These are phyloP conservation scores for Begonia fuchsioides DNA, from an alignment of 306 rosid species.

Conservation along the genomic window DNA sequence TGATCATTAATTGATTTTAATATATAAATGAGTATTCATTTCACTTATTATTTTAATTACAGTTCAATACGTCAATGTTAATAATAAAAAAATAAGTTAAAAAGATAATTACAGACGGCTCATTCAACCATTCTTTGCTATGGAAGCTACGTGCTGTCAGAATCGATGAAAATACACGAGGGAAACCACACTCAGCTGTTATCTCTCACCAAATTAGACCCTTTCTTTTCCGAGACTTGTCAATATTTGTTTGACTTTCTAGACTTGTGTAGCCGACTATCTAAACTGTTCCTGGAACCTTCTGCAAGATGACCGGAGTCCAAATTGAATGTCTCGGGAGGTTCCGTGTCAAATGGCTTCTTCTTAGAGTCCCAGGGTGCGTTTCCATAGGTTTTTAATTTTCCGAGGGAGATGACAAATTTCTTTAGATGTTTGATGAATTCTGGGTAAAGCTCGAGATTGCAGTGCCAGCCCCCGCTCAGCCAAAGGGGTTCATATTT, in stretches of 20 bases:
- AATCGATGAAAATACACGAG: too few relatives aligned
- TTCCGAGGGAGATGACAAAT: conserved; percentile 71
- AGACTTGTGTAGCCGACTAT: conserved; percentile 83
- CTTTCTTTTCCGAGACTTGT: conserved; percentile 74
- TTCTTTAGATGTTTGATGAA: conserved; percentile 90
- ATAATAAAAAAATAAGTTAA: too few relatives aligned
- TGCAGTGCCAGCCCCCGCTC: conserved; percentile 86
- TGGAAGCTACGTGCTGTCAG: not conserved
- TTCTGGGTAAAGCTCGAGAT: conserved; percentile 87
- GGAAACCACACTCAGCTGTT: not conserved
- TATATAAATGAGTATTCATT: too few relatives aligned
- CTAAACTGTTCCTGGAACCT: conserved; percentile 94
- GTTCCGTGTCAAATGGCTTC: conserved; percentile 45
- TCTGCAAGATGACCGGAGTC: conserved; percentile 59
- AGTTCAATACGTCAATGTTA: too few relatives aligned
- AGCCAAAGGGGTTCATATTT: conserved; percentile 86
- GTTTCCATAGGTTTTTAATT: conserved; percentile 51
- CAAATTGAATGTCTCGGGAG: conserved; percentile 35
- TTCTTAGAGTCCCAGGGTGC: conserved; percentile 31
- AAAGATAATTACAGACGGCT: too few relatives aligned
- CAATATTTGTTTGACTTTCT: conserved; percentile 58
- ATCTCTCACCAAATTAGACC: conserved; percentile 58
- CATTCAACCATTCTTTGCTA: not conserved
- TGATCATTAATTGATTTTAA: too few relatives aligned
- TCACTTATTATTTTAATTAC: too few relatives aligned